A percentile compares a stretch with the other conserved stretches of the same genome.
phyloP scores from a whole-genome alignment of 176 grass and related monocot species.

The Musa itinerans region DNA sequence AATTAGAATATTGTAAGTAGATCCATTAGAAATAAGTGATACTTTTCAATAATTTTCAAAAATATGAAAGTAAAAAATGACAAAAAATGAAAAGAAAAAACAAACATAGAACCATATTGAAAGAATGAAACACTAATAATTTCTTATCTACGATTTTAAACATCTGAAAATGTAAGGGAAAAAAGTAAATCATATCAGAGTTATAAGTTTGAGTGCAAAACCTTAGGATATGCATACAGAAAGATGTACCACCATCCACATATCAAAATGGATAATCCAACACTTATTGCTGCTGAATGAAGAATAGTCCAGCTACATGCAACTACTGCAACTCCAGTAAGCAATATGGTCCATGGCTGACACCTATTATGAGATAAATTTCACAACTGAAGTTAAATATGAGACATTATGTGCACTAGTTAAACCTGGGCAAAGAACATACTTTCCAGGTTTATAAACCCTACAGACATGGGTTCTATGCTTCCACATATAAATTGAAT shows the following conservation, averaged over 20 bases:
- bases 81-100: too few relatives aligned
- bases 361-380: conserved; percentile 43
- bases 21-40: too few relatives aligned
- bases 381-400: background rate
- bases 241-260: conserved; percentile 98
- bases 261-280: conserved; percentile 50
- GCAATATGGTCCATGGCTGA: conserved; percentile 93
- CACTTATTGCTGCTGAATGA: conserved; percentile 53
- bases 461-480: too few relatives aligned
- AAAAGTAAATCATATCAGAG: background rate
- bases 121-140: too few relatives aligned
- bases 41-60: too few relatives aligned
- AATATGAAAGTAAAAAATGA: too few relatives aligned
- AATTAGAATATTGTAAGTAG: too few relatives aligned
- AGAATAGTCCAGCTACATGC: conserved; percentile 63
- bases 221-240: conserved; percentile 91
- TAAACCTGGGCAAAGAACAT: background rate
- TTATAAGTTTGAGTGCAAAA: conserved; percentile 18
- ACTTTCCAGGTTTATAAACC: too few relatives aligned
- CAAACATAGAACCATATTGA: too few relatives aligned
- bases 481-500: too few relatives aligned
- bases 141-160: too few relatives aligned
- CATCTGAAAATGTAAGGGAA: too few relatives aligned
- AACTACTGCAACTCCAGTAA: conserved; percentile 47
- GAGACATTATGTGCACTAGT: background rate